Percentiles rank a stretch among this genome's conserved stretches.
Conservation (phyloP, 2,329 filamentous ascomycete species). For the Lasiodiplodia gonubiensis region DNA sequence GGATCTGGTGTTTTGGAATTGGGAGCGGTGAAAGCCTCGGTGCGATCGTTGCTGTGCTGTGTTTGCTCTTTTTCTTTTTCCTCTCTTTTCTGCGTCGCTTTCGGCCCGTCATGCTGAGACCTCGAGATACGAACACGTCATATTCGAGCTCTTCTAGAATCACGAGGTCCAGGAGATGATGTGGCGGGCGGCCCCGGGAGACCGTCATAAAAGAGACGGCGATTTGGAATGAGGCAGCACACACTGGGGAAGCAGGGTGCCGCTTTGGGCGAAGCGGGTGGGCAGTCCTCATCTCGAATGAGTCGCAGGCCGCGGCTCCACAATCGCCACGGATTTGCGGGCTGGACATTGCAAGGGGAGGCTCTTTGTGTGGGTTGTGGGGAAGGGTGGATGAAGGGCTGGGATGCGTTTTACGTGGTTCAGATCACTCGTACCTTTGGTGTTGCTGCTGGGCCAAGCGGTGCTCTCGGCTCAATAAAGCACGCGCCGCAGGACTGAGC, state of each 20-base stretch:
- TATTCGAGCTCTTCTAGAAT: background rate
- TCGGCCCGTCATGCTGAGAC: constrained; percentile 15
- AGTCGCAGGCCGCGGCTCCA: constrained; percentile 7
- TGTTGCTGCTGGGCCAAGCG: constrained; percentile 16
- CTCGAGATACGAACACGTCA: background rate
- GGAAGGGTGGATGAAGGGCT: background rate
- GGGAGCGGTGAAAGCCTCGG: constrained; percentile 21
- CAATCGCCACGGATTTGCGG: background rate
- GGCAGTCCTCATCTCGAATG: constrained; percentile 12
- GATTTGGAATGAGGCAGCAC: background rate
- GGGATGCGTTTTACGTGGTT: constrained; percentile 19
- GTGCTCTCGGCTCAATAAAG: constrained; percentile 25
- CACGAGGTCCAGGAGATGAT: constrained; percentile 4
- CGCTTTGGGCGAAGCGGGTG: background rate
- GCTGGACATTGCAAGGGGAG: background rate
- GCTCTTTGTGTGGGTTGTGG: background rate
- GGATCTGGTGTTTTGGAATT: constrained; percentile 7
- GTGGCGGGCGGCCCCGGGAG: background rate
- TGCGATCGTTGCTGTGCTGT: background rate
- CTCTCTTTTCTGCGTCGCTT: background rate
- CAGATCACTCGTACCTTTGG: constrained; percentile 4
- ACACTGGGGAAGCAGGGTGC: background rate
- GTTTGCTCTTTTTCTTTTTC: background rate
- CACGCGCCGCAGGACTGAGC: constrained; percentile 3
- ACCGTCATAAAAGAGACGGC: background rate